These are phyloP conservation scores for Glycine tomentella DNA, from an alignment of 306 rosid species.

Conservation along the genomic window DNA sequence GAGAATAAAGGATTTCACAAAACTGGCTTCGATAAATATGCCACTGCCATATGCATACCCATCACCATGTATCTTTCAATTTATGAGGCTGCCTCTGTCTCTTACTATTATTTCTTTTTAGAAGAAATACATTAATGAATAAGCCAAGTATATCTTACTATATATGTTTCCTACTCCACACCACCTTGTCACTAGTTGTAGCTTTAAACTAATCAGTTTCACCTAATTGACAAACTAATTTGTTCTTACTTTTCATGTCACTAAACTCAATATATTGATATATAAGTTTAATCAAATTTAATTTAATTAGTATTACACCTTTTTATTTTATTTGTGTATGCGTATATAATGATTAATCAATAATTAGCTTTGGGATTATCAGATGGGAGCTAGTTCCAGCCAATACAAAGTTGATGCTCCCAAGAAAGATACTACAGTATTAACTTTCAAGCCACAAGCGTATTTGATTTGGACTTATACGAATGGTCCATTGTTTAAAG, in stretches of 20 bases:
- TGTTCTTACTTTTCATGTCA: constrained; percentile 34
- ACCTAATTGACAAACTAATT: constrained; percentile 62
- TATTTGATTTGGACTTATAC: too few species aligned
- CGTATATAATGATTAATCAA: constrained; percentile 12
- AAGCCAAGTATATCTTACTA: not conserved
- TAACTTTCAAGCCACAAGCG: constrained; percentile 53
- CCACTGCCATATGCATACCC: constrained; percentile 47
- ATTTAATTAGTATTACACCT: not conserved
- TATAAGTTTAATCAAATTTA: constrained; percentile 1
- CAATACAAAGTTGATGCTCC: constrained; percentile 61
- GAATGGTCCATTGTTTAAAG: not conserved
- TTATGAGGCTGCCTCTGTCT: constrained; percentile 29
- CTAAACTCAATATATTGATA: too few species aligned
- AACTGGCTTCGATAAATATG: constrained; percentile 52
- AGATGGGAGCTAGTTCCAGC: constrained; percentile 46
- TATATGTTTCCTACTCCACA: constrained; percentile 33
- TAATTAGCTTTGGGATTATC: constrained; percentile 45
- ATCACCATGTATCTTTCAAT: constrained; percentile 38
- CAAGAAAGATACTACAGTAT: constrained; percentile 62
- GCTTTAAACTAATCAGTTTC: constrained; percentile 40
- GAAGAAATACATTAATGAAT: not conserved
- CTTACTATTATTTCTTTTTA: not conserved
- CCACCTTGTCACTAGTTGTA: not conserved
- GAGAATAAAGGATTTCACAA: constrained; percentile 56
- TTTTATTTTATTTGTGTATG: not conserved